phyloP scores from a whole-genome alignment of 1,284 basidiomycete species.

The Takashimella tepidaria region DNA sequence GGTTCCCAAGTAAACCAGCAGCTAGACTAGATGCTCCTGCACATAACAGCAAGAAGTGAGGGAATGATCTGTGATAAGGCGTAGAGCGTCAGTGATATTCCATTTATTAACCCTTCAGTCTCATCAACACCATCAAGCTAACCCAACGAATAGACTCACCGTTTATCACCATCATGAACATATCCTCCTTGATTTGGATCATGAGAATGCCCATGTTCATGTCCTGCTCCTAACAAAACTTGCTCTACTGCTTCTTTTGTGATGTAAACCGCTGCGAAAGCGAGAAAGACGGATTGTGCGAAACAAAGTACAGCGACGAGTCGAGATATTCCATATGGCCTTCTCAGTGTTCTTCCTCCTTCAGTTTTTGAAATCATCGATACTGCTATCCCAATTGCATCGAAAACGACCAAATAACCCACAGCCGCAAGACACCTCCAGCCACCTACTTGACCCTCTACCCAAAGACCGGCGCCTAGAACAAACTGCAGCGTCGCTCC shows the following conservation, averaged over 20 bases:
- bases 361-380: constrained; percentile 52
- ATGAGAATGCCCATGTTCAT: constrained; percentile 54
- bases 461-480: constrained; percentile 65
- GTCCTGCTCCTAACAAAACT: constrained; percentile 57
- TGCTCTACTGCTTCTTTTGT: constrained; percentile 90
- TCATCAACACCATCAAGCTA: not conserved
- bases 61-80: constrained; percentile 50
- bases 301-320: constrained; percentile 72
- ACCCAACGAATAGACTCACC: constrained; percentile 2
- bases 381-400: constrained; percentile 71
- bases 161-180: constrained; percentile 19
- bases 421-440: constrained; percentile 82
- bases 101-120: too few species aligned
- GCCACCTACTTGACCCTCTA: constrained; percentile 82
- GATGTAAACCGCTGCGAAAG: constrained; percentile 86
- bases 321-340: constrained; percentile 56
- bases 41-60: constrained; percentile 57
- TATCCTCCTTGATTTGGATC: not conserved
- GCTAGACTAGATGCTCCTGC: constrained; percentile 47
- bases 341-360: constrained; percentile 42
- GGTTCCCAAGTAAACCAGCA: constrained; percentile 61
- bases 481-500: constrained; percentile 50
- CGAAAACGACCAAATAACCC: constrained; percentile 95
- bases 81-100: too few species aligned
- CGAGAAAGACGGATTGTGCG: constrained; percentile 79